Conservation (phyloP, 148 eudicot species). For the Chenopodium suecicum region DNA sequence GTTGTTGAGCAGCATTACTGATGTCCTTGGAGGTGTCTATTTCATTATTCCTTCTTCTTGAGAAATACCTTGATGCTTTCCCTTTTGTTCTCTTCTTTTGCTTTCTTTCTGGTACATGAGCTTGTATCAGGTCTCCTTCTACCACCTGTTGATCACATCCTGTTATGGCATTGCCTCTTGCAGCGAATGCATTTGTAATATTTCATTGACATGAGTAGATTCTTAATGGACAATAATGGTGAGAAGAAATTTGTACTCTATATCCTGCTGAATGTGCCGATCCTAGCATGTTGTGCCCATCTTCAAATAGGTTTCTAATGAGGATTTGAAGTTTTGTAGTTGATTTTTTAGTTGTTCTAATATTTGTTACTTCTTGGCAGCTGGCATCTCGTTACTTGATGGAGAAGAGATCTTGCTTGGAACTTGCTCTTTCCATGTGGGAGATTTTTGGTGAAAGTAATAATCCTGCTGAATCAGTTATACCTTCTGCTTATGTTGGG, state of each 20-base stretch:
- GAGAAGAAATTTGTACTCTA: background rate
- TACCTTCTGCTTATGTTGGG: slow-evolving; percentile 76
- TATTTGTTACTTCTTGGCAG: slow-evolving; percentile 40
- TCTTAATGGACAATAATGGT: background rate
- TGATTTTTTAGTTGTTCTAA: background rate
- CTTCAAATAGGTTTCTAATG: background rate
- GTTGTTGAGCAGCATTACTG: no score
- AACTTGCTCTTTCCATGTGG: slow-evolving; percentile 72
- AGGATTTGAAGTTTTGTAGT: background rate
- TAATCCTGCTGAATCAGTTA: slow-evolving; percentile 69
- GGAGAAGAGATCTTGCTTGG: slow-evolving; percentile 81
- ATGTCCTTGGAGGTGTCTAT: no score
- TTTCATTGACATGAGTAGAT: background rate
- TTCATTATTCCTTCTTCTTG: background rate
- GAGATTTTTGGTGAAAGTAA: slow-evolving; percentile 48
- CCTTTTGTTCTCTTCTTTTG: background rate
- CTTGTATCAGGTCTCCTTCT: background rate
- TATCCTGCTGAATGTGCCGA: background rate
- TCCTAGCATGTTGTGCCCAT: background rate
- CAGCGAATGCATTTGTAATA: background rate
- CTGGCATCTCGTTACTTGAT: slow-evolving; percentile 82
- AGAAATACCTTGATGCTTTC: background rate
- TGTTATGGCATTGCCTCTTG: background rate
- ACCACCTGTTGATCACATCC: background rate
- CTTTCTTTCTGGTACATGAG: background rate